Percentiles rank a stretch among this genome's conserved stretches.
Conservation (phyloP, 2,329 filamentous ascomycete species). For the Colletotrichum sidae region DNA sequence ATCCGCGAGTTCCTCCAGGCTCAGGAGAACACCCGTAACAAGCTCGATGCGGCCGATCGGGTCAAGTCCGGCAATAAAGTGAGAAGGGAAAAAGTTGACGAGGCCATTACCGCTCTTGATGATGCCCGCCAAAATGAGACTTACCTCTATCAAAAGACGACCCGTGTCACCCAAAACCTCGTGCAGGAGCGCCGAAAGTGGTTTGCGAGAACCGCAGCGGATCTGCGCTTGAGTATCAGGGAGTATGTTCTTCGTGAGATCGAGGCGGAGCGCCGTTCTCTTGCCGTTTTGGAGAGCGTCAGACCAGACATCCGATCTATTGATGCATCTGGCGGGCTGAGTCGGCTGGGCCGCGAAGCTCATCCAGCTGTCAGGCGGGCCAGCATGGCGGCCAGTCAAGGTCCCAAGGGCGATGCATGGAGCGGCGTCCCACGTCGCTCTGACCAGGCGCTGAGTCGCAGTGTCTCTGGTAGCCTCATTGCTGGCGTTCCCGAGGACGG, state of each 20-base stretch:
- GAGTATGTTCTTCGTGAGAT: constrained; percentile 97
- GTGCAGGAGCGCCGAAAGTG: constrained; percentile 89
- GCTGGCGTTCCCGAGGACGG: constrained; percentile 73
- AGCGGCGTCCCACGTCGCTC: constrained; percentile 89
- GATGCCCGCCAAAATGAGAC: constrained; percentile 87
- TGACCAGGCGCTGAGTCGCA: constrained; percentile 78
- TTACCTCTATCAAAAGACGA: constrained; percentile 86
- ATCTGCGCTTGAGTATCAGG: constrained; percentile 84
- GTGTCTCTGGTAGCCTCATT: constrained; percentile 79
- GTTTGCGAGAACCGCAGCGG: constrained; percentile 88
- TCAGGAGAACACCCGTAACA: constrained; percentile 85
- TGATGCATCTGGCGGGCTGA: constrained; percentile 89
- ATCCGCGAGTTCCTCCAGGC: constrained; percentile 93
- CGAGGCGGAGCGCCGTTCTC: constrained; percentile 90
- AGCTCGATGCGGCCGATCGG: constrained; percentile 86
- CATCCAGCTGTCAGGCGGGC: constrained; percentile 81
- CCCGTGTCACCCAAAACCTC: constrained; percentile 89
- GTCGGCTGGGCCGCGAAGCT: constrained; percentile 87
- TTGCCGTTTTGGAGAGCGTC: constrained; percentile 93
- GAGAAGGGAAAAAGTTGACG: constrained; percentile 94
- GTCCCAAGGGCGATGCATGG: constrained; percentile 98
- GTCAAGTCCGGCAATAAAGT: constrained; percentile 89
- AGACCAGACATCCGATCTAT: constrained; percentile 93
- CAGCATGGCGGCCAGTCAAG: constrained; percentile 88
- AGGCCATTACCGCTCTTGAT: constrained; percentile 91